Conservation (phyloP, 441 rosid species). For the Syzygium malaccense region DNA sequence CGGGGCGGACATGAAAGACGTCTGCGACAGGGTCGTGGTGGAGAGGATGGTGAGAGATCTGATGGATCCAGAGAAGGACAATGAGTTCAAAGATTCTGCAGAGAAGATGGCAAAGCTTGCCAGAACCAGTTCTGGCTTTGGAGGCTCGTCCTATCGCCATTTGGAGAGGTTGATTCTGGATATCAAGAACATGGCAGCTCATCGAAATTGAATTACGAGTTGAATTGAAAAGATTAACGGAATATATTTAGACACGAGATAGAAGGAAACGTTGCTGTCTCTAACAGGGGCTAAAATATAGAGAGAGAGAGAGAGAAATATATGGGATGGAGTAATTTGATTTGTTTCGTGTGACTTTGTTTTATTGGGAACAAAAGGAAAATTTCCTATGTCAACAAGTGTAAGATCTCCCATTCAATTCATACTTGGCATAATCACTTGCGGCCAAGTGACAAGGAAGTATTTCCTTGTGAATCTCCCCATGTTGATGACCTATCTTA, state of each 20-base stretch:
- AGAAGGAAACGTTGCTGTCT: neutral
- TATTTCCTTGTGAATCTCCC: neutral
- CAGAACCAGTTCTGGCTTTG: neutral
- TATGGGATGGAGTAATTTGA: no score
- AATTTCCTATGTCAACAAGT: neutral
- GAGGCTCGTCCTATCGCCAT: conserved; percentile 24
- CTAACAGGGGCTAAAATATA: neutral
- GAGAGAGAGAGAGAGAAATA: neutral
- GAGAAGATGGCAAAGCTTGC: conserved; percentile 15
- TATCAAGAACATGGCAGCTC: neutral
- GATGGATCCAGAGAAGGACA: conserved; percentile 24
- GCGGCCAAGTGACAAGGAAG: neutral
- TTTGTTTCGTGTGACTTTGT: no score
- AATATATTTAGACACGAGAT: neutral
- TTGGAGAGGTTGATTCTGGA: conserved; percentile 28
- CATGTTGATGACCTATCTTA: neutral
- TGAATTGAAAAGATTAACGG: neutral
- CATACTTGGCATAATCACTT: neutral
- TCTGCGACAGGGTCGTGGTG: conserved; percentile 19
- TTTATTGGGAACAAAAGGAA: no score
- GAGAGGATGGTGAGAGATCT: conserved; percentile 32
- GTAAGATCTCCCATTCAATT: neutral
- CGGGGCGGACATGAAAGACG: conserved; percentile 31
- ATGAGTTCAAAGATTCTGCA: conserved; percentile 12
- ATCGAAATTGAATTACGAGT: neutral